Base-by-base conservation (phyloP, 2,329 filamentous ascomycete genomes). In the Pseudogymnoascus sp. region DNA sequence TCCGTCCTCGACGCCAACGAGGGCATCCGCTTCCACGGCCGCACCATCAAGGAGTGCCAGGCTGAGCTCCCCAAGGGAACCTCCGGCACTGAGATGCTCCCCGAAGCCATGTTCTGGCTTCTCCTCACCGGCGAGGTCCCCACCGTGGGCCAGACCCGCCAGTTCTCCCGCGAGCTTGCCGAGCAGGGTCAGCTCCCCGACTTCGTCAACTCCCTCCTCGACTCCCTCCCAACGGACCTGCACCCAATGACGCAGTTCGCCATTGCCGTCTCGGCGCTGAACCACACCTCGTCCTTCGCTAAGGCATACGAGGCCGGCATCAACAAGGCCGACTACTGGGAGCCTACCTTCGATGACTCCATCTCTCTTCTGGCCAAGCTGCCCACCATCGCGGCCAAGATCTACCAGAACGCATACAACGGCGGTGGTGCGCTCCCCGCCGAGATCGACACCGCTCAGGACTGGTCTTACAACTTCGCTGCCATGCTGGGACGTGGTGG, bases 31-130 rank as follows among this genome's bases (percentile, higher is more conserved):
- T 99, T 99, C 83, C 95, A 97, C 76, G 95, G 95, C 74, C 89
- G 89, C 72, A 97, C 93, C 67, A 99, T 99, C 82, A 96, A 96
- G 79, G 93, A 99, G 74, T 99, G 95, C 81, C 95, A 97, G 75
- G 85, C 87, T 69, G 88, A 92, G 76, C 86, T 97, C 14, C 93
- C 95, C 74, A 97, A 97, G 82, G 95, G 93, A 69, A 91, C 84
- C 65, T 86, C 89, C 2, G 91, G 93, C 71, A 96, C 91, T 5
- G 93, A 97, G 79, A 99, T 97, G 95, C 85, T 97, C 11, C 95
- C 95, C 59, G 95, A 99, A 78, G 87, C 93, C 76, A 99, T 99
- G 95, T 99, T 99, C 83, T 99, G 95, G 95, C 86, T 97, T 44
- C 86, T 99, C 61, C 82, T 99, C 70, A 99, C 95, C 8, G 95